Percentiles rank a stretch among this genome's conserved stretches.
These are phyloP conservation scores for Xylaria sp. DNA, from an alignment of 2,329 filamentous ascomycete genomes.

Conservation along the genomic window DNA sequence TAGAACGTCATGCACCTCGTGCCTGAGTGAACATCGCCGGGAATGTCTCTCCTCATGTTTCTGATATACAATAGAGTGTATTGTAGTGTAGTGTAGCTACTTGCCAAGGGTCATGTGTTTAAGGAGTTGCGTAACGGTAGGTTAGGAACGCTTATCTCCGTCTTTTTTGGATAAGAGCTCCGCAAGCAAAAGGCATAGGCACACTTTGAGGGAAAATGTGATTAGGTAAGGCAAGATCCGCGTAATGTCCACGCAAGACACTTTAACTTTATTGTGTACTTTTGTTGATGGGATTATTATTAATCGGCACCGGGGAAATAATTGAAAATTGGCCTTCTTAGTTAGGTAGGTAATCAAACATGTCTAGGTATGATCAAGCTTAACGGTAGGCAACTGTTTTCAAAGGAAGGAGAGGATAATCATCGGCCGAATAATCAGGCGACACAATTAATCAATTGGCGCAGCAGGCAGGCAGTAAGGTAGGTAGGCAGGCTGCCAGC, in stretches of 20 bases:
- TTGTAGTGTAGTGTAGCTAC: neutral
- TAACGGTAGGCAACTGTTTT: too few relatives aligned
- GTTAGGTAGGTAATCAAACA: neutral
- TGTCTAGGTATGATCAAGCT: neutral
- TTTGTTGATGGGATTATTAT: constrained; percentile 7
- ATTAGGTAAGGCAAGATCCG: constrained; percentile 13
- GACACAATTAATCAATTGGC: constrained; percentile 12
- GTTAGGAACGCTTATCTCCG: constrained; percentile 29
- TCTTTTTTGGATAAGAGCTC: neutral
- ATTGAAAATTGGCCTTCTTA: neutral
- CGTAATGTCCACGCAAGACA: constrained; percentile 30
- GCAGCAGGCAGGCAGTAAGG: constrained; percentile 3
- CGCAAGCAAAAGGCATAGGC: neutral
- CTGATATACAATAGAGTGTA: neutral
- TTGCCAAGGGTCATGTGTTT: neutral
- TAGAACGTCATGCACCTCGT: constrained; percentile 7
- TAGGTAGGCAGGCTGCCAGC: neutral
- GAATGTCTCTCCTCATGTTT: constrained; percentile 8
- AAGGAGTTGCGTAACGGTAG: constrained; percentile 1
- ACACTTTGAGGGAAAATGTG: constrained; percentile 6
- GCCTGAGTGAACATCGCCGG: constrained; percentile 1
- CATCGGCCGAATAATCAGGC: constrained; percentile 9
- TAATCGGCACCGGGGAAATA: constrained; percentile 1
- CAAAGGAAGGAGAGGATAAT: neutral
- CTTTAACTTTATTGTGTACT: constrained; percentile 2